Base-by-base conservation (phyloP, 345 rosid species). In the Schrenkiella parvula region DNA sequence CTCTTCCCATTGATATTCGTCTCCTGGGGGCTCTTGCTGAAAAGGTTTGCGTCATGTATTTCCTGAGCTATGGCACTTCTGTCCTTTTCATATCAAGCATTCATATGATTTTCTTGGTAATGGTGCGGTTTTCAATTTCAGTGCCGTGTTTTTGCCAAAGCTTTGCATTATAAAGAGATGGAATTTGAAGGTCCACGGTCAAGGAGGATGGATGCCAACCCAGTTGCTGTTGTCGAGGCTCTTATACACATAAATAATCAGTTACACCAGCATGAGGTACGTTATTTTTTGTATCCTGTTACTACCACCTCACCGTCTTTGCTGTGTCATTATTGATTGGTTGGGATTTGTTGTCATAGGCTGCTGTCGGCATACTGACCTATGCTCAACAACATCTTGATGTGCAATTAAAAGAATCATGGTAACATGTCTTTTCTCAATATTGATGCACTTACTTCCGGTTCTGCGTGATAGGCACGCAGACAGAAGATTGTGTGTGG, bases 71-170 rank as follows among this genome's bases (percentile, higher is more conserved):
- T 63, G 47, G 56, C 60, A 31, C 28, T 63, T 48, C 47, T 65
- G 61, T 61, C 41, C 63, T 35, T 56, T 37, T 43, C 18, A 1
- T 67, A 39, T 38, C 41, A 70, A 48, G 42, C 41, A 12, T 48
- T 56, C 25, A 31, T 48, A 72, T 42, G 57, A 39, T 54, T 52
- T 23, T 53, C 55, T 43, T 54, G 15, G 18, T 51, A 39, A 65
- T 66, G 64, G 46, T 72, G 51, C 14, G 21, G 19, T 60, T 58
- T 34, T 31, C 51, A 50, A 66, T 19, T 41, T 66, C 79, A 91
- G 98, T 91, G 97, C 52, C 99, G 90, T 73, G 99, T 96, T 74
- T 95, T 88, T 79, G 99, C 99, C 19, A 95, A 95, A 88, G 99
- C 99, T 35, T 78, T 95, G 79, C 99, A 95, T 79, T 95, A 95